Conservation (phyloP, 1,284 basidiomycete species). For the Spongiforma sp. region DNA sequence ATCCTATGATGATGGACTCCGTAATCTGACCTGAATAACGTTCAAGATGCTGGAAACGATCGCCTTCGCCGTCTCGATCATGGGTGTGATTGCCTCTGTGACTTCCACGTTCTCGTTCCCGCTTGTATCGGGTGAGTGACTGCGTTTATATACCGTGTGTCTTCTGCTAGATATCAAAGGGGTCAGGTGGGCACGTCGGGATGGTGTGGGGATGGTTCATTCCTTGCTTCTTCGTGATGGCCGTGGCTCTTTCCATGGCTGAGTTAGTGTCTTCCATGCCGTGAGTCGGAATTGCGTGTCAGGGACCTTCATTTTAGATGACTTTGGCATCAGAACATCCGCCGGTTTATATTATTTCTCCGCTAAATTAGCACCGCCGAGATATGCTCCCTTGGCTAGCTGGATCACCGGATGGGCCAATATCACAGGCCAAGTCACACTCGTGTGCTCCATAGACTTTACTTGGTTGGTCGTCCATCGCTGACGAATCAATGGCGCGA, state of each 20-base stretch:
- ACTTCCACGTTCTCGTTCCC: slow-evolving; percentile 66
- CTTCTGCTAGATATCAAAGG: neutral
- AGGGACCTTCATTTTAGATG: neutral
- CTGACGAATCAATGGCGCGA: neutral
- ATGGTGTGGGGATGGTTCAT: slow-evolving; percentile 80
- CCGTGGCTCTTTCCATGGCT: slow-evolving; percentile 69
- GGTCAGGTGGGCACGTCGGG: slow-evolving; percentile 66
- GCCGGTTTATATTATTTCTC: slow-evolving; percentile 79
- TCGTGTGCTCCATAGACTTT: slow-evolving; percentile 78
- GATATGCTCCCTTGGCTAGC: slow-evolving; percentile 64
- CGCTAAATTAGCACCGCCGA: slow-evolving; percentile 66
- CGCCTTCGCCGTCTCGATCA: slow-evolving; percentile 72
- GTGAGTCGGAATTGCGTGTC: slow-evolving; percentile 55
- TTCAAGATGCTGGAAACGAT: slow-evolving; percentile 60
- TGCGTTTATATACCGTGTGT: neutral
- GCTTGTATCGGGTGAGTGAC: slow-evolving; percentile 52
- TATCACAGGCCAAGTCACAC: slow-evolving; percentile 59
- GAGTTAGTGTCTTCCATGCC: slow-evolving; percentile 79
- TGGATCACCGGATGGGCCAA: slow-evolving; percentile 80
- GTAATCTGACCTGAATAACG: neutral
- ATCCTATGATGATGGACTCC: no score
- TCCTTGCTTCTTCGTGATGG: slow-evolving; percentile 69
- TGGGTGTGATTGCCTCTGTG: slow-evolving; percentile 71
- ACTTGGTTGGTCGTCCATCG: slow-evolving; percentile 53
- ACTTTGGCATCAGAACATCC: slow-evolving; percentile 51